Percentiles rank a stretch among this genome's conserved stretches.
phyloP scores from a whole-genome alignment of 306 rosid species.

The Cucumis cinereus region DNA sequence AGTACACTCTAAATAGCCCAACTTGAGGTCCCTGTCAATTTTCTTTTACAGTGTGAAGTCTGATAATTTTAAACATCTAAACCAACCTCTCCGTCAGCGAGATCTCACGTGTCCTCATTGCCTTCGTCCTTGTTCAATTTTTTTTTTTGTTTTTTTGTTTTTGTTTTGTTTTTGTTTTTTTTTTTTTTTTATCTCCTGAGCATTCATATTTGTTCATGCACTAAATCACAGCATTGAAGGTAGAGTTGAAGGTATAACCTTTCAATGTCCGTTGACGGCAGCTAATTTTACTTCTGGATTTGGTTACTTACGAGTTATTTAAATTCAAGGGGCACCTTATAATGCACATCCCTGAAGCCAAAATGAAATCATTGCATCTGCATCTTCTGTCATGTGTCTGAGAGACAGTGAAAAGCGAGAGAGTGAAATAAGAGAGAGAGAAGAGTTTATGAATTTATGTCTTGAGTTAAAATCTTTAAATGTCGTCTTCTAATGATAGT shows the following conservation, averaged over 20 bases:
- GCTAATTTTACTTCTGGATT: background rate
- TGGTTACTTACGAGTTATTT: background rate
- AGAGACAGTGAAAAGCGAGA: background rate
- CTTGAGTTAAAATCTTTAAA: background rate
- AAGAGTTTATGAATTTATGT: background rate
- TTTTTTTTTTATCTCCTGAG: background rate
- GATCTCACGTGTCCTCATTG: background rate
- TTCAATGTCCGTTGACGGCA: background rate
- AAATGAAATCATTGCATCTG: background rate
- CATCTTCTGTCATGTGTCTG: background rate
- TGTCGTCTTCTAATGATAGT: slow-evolving; percentile 16
- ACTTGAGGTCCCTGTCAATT: background rate
- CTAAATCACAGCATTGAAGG: background rate
- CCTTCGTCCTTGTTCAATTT: background rate
- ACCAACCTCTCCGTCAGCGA: background rate
- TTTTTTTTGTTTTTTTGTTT: too few relatives aligned
- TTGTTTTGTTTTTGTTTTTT: too few relatives aligned
- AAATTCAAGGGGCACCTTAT: background rate
- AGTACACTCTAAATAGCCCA: background rate
- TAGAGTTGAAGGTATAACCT: background rate
- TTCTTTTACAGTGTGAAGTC: background rate
- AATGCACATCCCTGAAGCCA: background rate
- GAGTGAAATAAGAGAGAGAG: background rate
- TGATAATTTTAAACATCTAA: background rate
- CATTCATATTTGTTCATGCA: background rate